Evolutionary conservation across 208 protist species (phyloP).

Genomic region (Crithidia bombi): DNA sequence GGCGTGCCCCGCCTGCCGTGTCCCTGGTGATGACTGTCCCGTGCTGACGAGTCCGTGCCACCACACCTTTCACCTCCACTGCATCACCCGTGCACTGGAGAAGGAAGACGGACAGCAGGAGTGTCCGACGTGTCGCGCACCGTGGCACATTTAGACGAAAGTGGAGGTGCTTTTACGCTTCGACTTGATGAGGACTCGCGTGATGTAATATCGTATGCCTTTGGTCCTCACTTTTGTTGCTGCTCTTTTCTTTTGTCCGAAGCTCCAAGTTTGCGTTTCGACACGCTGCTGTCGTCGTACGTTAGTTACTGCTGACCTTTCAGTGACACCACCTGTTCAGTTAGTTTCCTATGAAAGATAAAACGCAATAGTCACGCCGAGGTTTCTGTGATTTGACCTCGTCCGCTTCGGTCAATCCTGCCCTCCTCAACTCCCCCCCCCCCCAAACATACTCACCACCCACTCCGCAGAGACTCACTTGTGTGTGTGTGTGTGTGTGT

Average conservation of each 20-base stretch:
- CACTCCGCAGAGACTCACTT: too few relatives aligned
- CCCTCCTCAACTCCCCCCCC: too few relatives aligned
- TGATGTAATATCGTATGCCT: neutral
- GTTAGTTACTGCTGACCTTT: too few relatives aligned
- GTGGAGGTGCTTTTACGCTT: neutral
- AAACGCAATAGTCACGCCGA: too few relatives aligned
- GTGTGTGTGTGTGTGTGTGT: too few relatives aligned
- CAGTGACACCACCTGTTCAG: too few relatives aligned
- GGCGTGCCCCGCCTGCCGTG: constrained; percentile 83
- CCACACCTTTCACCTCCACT: constrained; percentile 99
- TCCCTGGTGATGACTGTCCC: constrained; percentile 94
- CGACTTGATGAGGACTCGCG: too few relatives aligned
- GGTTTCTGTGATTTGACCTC: too few relatives aligned
- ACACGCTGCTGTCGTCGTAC: neutral
- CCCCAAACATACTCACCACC: too few relatives aligned
- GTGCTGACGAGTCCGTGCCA: constrained; percentile 97
- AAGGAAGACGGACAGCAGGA: constrained; percentile 57
- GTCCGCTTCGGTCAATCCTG: too few relatives aligned
- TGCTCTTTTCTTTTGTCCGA: too few relatives aligned
- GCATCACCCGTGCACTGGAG: constrained; percentile 95
- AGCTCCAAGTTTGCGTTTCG: neutral
- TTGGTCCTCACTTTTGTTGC: neutral
- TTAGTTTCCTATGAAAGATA: too few relatives aligned
- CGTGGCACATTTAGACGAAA: constrained; percentile 66
- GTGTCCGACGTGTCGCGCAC: constrained; percentile 84